Percentiles rank a stretch among this genome's conserved stretches.
These are phyloP conservation scores for Oryza glaberrima DNA, from an alignment of 176 grass and related monocot genomes.

Conservation along the genomic window DNA sequence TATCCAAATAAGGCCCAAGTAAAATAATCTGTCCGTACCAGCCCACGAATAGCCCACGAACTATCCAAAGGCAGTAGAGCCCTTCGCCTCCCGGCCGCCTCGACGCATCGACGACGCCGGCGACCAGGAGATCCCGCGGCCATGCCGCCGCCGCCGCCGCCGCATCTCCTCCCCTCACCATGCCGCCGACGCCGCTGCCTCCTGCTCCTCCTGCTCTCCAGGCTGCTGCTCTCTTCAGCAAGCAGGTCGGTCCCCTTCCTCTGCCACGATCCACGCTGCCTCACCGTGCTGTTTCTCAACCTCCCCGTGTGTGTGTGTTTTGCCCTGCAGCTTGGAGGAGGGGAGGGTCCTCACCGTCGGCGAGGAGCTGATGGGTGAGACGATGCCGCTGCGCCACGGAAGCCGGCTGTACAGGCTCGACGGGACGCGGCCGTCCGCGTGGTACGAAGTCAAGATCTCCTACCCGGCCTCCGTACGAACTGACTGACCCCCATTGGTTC, in stretches of 20 bases:
- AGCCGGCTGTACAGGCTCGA: conserved; percentile 61
- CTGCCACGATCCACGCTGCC: neutral
- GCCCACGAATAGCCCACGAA: neutral
- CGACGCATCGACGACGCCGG: neutral
- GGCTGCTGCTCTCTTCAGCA: neutral
- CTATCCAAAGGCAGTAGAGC: too few species aligned
- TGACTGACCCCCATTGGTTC: neutral
- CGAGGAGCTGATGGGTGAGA: conserved; percentile 59
- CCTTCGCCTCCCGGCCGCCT: neutral
- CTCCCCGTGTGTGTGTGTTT: too few species aligned
- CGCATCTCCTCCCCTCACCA: conserved; percentile 1
- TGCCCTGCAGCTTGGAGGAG: conserved; percentile 49
- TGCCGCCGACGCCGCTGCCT: neutral
- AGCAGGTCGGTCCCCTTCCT: neutral
- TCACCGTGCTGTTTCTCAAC: neutral
- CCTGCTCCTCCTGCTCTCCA: neutral
- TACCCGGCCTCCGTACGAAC: conserved; percentile 85
- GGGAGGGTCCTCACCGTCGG: conserved; percentile 60
- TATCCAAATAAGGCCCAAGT: neutral
- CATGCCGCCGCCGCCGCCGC: conserved; percentile 29
- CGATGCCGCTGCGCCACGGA: conserved; percentile 56
- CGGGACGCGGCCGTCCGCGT: conserved; percentile 50
- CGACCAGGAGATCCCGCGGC: neutral
- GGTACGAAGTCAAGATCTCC: conserved; percentile 98
- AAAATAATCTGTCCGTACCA: too few species aligned